Evolutionary conservation across 2,329 filamentous ascomycete species (phyloP).

Genomic region (Trichoderma sp.): DNA sequence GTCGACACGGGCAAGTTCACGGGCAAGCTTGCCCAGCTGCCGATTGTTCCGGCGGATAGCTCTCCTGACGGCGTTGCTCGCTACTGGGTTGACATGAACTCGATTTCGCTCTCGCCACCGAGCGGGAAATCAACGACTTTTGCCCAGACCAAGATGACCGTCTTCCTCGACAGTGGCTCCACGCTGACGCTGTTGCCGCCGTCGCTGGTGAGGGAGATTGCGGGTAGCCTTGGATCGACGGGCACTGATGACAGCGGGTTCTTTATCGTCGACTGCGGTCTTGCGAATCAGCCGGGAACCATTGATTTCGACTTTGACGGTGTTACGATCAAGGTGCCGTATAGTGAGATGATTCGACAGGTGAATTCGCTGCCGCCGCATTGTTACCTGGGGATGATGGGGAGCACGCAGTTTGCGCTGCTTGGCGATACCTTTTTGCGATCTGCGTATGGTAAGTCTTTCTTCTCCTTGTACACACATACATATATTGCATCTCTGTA

Average conservation of each 20-base stretch:
- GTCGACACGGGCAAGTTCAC: constrained; percentile 63
- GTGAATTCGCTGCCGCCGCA: constrained; percentile 26
- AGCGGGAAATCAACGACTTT: constrained; percentile 28
- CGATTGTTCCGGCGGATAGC: constrained; percentile 54
- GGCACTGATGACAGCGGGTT: constrained; percentile 41
- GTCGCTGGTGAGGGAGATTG: constrained; percentile 48
- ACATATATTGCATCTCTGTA: not conserved
- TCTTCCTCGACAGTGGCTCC: constrained; percentile 69
- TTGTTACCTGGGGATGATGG: constrained; percentile 50
- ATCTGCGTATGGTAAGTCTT: constrained; percentile 46
- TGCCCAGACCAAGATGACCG: constrained; percentile 43
- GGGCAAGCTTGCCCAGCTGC: constrained; percentile 57
- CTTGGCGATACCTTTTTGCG: constrained; percentile 54
- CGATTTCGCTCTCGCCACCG: constrained; percentile 42
- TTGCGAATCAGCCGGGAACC: constrained; percentile 40
- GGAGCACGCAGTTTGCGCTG: constrained; percentile 46
- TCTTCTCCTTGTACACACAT: not conserved
- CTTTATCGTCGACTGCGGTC: constrained; percentile 45
- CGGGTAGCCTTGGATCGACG: constrained; percentile 46
- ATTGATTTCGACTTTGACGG: constrained; percentile 50
- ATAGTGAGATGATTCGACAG: constrained; percentile 44
- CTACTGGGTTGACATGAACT: constrained; percentile 51
- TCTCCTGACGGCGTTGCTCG: constrained; percentile 54
- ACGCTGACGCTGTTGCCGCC: constrained; percentile 65
- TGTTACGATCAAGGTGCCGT: constrained; percentile 48